phyloP scores from a whole-genome alignment of 2,329 filamentous ascomycete genomes.

The Helotiales sp. region DNA sequence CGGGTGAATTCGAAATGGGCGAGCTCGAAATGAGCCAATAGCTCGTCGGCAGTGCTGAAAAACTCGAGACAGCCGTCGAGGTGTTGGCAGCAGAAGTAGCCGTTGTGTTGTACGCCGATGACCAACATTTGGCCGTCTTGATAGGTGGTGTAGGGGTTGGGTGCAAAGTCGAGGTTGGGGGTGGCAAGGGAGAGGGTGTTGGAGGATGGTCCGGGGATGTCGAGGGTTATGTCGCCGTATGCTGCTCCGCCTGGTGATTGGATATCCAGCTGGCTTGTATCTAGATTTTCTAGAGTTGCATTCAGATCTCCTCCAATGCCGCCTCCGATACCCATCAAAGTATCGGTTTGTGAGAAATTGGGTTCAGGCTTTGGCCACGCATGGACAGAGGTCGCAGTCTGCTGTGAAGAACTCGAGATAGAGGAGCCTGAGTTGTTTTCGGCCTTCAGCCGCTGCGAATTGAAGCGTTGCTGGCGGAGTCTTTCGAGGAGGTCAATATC shows the following conservation, averaged over 20 bases:
- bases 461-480: constrained; percentile 15
- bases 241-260: constrained; percentile 25
- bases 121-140: constrained; percentile 34
- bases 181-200: not conserved
- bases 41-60: constrained; percentile 27
- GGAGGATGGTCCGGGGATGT: constrained; percentile 17
- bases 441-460: not conserved
- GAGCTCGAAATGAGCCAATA: constrained; percentile 37
- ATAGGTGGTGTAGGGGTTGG: constrained; percentile 29
- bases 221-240: constrained; percentile 18
- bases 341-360: constrained; percentile 21
- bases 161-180: constrained; percentile 11
- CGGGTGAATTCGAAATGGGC: constrained; percentile 38
- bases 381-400: constrained; percentile 16
- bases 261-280: constrained; percentile 23
- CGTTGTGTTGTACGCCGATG: constrained; percentile 28
- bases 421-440: constrained; percentile 20
- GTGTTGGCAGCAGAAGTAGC: constrained; percentile 31
- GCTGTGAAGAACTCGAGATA: constrained; percentile 21
- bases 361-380: constrained; percentile 18
- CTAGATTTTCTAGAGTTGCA: not conserved
- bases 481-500: constrained; percentile 37
- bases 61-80: constrained; percentile 30
- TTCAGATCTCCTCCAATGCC: constrained; percentile 4
- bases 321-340: constrained; percentile 34